Evolutionary conservation across 805 yeast species (phyloP).

Genomic region (Zygotorulaspora florentina): DNA sequence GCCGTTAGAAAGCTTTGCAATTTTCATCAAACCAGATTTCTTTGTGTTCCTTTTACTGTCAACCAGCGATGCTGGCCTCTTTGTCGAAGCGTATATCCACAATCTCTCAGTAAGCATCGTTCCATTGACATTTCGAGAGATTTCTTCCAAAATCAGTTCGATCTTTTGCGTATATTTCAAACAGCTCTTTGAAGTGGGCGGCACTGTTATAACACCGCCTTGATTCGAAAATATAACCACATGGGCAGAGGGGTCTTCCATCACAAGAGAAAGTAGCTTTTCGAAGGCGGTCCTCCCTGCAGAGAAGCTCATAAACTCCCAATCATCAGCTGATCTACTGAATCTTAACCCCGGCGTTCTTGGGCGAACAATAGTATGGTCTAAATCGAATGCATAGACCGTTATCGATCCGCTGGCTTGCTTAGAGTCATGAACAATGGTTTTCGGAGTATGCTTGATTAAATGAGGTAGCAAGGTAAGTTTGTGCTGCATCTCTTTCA

Average conservation of each 20-base stretch:
- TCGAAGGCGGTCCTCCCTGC: slow-evolving; percentile 16
- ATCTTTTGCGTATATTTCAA: slow-evolving; percentile 42
- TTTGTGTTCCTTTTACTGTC: background rate
- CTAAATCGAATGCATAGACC: slow-evolving; percentile 79
- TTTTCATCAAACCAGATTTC: slow-evolving; percentile 2
- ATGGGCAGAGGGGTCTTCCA: slow-evolving; percentile 29
- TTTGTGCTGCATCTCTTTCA: slow-evolving; percentile 29
- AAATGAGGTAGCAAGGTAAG: slow-evolving; percentile 40
- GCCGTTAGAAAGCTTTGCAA: background rate
- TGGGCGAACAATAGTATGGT: slow-evolving; percentile 68
- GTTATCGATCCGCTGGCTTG: slow-evolving; percentile 22
- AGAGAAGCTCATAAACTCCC: slow-evolving; percentile 60
- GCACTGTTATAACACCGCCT: slow-evolving; percentile 46
- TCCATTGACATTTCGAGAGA: slow-evolving; percentile 26
- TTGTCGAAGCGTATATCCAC: slow-evolving; percentile 64
- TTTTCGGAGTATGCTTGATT: slow-evolving; percentile 40
- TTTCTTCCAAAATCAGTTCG: slow-evolving; percentile 35
- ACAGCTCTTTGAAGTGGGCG: slow-evolving; percentile 32
- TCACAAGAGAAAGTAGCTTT: slow-evolving; percentile 15
- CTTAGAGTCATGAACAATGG: background rate
- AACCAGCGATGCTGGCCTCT: slow-evolving; percentile 39
- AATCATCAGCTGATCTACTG: slow-evolving; percentile 59
- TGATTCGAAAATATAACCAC: slow-evolving; percentile 84
- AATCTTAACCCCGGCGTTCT: slow-evolving; percentile 47
- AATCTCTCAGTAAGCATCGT: slow-evolving; percentile 25